phyloP scores from a whole-genome alignment of 139 green algal species.

The Microglena sp. region DNA sequence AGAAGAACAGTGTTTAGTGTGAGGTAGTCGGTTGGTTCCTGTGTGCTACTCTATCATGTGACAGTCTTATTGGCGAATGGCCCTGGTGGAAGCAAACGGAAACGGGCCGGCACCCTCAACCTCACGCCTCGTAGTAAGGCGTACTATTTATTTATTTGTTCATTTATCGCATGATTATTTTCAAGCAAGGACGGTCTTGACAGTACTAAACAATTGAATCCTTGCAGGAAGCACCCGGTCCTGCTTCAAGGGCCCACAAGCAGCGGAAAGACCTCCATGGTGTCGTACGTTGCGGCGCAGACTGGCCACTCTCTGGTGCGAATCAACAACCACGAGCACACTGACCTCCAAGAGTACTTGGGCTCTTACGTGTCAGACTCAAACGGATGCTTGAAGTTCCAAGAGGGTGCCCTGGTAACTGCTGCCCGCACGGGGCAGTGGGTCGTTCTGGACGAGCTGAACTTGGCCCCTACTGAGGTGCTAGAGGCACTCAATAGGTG shows the following conservation, averaged over 20 bases:
- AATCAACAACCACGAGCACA: conserved; percentile 99
- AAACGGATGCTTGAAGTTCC: conserved; percentile 67
- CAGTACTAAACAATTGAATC: no score
- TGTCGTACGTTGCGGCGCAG: conserved; percentile 83
- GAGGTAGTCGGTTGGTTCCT: no score
- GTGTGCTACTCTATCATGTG: no score
- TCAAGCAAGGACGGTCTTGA: no score
- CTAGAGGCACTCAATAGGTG: conserved; percentile 95
- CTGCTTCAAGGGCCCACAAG: conserved; percentile 86
- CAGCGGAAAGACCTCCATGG: conserved; percentile 91
- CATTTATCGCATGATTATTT: no score
- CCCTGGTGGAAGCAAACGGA: no score
- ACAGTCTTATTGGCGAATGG: no score
- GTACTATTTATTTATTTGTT: no score
- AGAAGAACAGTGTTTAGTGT: no score
- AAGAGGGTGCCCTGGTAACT: conserved; percentile 87
- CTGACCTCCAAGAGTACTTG: conserved; percentile 97
- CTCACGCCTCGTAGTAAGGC: no score
- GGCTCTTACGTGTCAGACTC: conserved; percentile 76
- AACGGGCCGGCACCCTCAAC: no score
- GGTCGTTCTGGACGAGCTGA: conserved; percentile 98
- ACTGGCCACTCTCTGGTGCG: conserved; percentile 88
- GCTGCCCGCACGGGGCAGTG: conserved; percentile 83
- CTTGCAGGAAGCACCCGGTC: conserved; percentile 18
- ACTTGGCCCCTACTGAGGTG: conserved; percentile 89